These are phyloP conservation scores for Colletotrichum camelliae DNA, from an alignment of 2,329 filamentous ascomycete genomes.

Conservation along the genomic window DNA sequence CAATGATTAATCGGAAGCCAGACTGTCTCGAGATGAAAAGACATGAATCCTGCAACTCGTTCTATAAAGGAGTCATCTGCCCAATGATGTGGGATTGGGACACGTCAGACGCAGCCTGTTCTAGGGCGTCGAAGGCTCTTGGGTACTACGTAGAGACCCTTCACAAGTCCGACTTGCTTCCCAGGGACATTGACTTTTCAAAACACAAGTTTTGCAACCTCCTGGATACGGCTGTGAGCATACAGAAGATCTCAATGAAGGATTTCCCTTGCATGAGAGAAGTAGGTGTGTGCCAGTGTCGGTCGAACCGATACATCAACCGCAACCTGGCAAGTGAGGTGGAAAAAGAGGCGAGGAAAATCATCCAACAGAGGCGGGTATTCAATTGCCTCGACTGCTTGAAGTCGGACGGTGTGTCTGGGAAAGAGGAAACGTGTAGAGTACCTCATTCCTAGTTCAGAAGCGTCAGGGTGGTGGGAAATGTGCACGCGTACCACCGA, in stretches of 20 bases:
- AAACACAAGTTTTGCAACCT: slow-evolving; percentile 21
- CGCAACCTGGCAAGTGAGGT: neutral
- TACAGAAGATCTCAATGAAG: slow-evolving; percentile 10
- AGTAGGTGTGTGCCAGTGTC: slow-evolving; percentile 1
- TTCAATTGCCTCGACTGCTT: slow-evolving; percentile 24
- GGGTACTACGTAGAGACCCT: slow-evolving; percentile 17
- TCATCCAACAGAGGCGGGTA: slow-evolving; percentile 6
- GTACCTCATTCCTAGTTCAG: neutral
- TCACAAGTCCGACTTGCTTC: slow-evolving; percentile 11
- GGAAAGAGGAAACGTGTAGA: neutral
- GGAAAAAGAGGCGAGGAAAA: slow-evolving; percentile 3
- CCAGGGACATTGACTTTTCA: slow-evolving; percentile 20
- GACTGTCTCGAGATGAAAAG: slow-evolving; percentile 17
- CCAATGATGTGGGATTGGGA: slow-evolving; percentile 16
- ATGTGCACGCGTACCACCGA: neutral
- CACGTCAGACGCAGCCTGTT: slow-evolving; percentile 1
- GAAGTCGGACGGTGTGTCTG: neutral
- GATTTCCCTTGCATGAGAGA: slow-evolving; percentile 2
- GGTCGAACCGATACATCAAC: slow-evolving; percentile 1
- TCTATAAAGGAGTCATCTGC: slow-evolving; percentile 13
- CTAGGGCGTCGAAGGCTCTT: slow-evolving; percentile 14
- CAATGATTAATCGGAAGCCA: neutral
- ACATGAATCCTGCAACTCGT: slow-evolving; percentile 16
- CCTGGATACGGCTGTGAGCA: neutral
- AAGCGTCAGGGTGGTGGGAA: neutral